Conservation (phyloP, 2,329 filamentous ascomycete species). For the Xylogone sp. region DNA sequence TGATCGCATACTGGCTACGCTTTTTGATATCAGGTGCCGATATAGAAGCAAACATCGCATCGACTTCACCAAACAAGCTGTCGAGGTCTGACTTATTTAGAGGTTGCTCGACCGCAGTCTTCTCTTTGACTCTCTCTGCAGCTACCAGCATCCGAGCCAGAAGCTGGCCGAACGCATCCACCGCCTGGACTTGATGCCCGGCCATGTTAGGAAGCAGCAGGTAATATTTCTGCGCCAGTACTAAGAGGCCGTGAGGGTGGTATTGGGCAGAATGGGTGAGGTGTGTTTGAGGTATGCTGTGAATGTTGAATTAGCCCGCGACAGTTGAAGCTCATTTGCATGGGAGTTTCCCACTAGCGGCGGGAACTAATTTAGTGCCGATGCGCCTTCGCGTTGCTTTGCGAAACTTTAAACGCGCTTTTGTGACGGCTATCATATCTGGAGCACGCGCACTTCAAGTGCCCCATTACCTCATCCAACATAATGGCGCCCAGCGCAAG, state of each 20-base stretch:
- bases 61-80: conserved; percentile 42
- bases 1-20: conserved; percentile 60
- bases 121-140: conserved; percentile 55
- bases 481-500: conserved; percentile 28
- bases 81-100: conserved; percentile 66
- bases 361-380: neutral
- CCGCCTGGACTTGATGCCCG: conserved; percentile 48
- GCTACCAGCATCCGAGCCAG: conserved; percentile 55
- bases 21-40: conserved; percentile 28
- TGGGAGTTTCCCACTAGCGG: neutral
- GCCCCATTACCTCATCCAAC: neutral
- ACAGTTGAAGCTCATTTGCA: neutral
- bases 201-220: conserved; percentile 37
- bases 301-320: neutral
- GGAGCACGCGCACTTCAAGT: neutral
- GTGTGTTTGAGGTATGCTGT: neutral
- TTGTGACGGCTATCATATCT: neutral
- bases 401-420: neutral
- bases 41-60: conserved; percentile 33
- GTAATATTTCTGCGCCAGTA: neutral
- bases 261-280: neutral
- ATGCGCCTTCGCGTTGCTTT: neutral
- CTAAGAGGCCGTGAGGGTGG: neutral
- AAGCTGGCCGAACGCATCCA: conserved; percentile 49
- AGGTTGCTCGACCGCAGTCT: conserved; percentile 64